Percentiles rank a stretch among this genome's conserved stretches.
phyloP scores from a whole-genome alignment of 805 yeast genomes.

The Maudiozyma serrabonitensis region DNA sequence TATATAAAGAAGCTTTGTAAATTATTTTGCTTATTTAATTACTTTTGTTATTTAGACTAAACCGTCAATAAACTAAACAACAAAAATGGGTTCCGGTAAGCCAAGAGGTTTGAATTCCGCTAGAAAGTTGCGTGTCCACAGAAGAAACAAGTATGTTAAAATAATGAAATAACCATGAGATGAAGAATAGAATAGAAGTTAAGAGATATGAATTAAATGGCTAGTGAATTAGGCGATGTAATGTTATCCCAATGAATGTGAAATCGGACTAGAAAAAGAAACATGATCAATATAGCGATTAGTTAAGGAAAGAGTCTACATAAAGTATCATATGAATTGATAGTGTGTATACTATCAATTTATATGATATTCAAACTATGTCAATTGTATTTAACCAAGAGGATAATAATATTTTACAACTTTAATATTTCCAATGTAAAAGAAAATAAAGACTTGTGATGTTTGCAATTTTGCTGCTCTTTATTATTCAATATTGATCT shows the following conservation, averaged over 20 bases:
- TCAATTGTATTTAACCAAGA: too few species aligned
- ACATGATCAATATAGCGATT: too few species aligned
- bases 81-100: constrained; percentile 97
- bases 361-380: too few species aligned
- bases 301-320: too few species aligned
- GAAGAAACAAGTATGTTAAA: constrained; percentile 79
- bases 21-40: background rate
- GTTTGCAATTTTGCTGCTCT: too few species aligned
- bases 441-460: too few species aligned
- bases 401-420: too few species aligned
- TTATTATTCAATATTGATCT: background rate
- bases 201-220: background rate
- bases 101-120: constrained; percentile 99
- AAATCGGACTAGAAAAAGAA: background rate
- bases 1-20: background rate
- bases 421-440: too few species aligned
- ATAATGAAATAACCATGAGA: background rate
- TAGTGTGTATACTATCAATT: too few species aligned
- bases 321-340: too few species aligned
- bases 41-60: background rate
- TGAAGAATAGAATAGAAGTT: background rate
- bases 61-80: constrained; percentile 12
- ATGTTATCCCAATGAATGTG: too few species aligned
- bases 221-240: too few species aligned
- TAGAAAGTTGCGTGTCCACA: constrained; percentile 98